Base-by-base conservation (phyloP, 2,329 filamentous ascomycete genomes). In the Nemania bipapillata region DNA sequence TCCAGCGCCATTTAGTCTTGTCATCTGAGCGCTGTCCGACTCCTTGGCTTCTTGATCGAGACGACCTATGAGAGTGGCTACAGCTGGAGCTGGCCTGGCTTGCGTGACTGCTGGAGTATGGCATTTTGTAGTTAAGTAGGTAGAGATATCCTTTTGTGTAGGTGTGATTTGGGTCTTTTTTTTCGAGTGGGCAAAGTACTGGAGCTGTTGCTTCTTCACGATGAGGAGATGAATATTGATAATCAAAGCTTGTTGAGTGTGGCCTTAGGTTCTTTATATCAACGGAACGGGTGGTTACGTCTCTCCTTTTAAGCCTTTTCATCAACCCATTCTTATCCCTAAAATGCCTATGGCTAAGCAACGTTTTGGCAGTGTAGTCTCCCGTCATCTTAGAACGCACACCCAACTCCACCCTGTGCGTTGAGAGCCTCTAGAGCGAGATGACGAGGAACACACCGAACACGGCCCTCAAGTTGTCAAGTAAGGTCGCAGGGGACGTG, bases 1-100 rank as follows among this genome's bases (percentile, higher is more conserved):
- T 72, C 75, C 75, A 77, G 0, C 75, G 63, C 70, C 66, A 69
- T 30, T 66, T 63, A 3, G 15, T 11, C 15, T 2, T 9, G 17
- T 68, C 37, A 1, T 0, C 6, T 20, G 49, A 50, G 0, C 6
- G 24, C 2, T 1, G 8, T 30, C 4, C 17, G n/a, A n/a, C n/a
- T n/a, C n/a, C n/a, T n/a, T n/a, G n/a, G n/a, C n/a, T n/a, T 12
- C 15, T n/a, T 6, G 58, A 30, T 32, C 24, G 22, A 9, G 59
- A 47, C 1, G 59, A 62, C 2, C n/a, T n/a, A n/a, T n/a, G n/a
- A n/a, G n/a, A n/a, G 40, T 20, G 8, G 17, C 40, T 22, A 2
- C 40, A 6, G 40, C 40, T 20, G 4, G 17, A 15, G 22, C n/a
- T n/a, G n/a, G n/a, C n/a, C n/a, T 50, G 45, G 45, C 45, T 24